These are phyloP conservation scores for Endocarpon pusillum DNA, from an alignment of 495 filamentous ascomycete genomes.

Conservation along the genomic window DNA sequence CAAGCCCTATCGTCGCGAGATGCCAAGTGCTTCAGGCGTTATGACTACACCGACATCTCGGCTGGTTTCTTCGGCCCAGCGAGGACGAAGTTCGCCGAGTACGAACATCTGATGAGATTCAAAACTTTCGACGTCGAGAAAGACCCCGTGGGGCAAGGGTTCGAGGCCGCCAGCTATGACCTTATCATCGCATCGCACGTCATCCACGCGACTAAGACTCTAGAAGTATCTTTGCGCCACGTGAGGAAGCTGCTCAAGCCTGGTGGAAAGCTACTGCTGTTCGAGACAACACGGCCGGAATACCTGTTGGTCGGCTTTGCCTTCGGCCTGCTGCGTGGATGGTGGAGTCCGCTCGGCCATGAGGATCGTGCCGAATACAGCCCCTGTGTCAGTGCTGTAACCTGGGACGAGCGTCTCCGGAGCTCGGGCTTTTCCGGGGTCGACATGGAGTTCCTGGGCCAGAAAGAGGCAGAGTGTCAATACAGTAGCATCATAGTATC, in stretches of 20 bases:
- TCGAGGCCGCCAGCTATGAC: constrained; percentile 11
- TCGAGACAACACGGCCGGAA: constrained; percentile 1
- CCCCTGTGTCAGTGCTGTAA: constrained; percentile 1
- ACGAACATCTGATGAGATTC: constrained; percentile 19
- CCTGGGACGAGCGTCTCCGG: neutral
- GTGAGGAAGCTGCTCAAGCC: neutral
- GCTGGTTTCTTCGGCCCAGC: constrained; percentile 23
- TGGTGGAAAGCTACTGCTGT: neutral
- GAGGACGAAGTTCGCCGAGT: constrained; percentile 17
- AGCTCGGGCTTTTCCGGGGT: neutral
- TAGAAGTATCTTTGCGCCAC: constrained; percentile 1
- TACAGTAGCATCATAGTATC: constrained; percentile 3
- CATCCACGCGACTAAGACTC: constrained; percentile 3
- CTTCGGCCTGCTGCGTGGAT: neutral
- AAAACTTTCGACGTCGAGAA: constrained; percentile 18
- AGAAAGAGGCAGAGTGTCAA: constrained; percentile 1
- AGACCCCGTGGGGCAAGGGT: constrained; percentile 5
- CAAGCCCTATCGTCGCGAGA: constrained; percentile 5
- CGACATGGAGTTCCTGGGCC: constrained; percentile 1
- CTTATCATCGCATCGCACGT: constrained; percentile 10
- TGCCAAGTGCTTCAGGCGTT: constrained; percentile 5
- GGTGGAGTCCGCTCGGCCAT: neutral
- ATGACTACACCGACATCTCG: constrained; percentile 13
- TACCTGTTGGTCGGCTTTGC: constrained; percentile 1
- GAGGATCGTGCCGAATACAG: constrained; percentile 1